These are phyloP conservation scores for Talaromyces sp. DNA, from an alignment of 2,329 filamentous ascomycete genomes.

Conservation along the genomic window DNA sequence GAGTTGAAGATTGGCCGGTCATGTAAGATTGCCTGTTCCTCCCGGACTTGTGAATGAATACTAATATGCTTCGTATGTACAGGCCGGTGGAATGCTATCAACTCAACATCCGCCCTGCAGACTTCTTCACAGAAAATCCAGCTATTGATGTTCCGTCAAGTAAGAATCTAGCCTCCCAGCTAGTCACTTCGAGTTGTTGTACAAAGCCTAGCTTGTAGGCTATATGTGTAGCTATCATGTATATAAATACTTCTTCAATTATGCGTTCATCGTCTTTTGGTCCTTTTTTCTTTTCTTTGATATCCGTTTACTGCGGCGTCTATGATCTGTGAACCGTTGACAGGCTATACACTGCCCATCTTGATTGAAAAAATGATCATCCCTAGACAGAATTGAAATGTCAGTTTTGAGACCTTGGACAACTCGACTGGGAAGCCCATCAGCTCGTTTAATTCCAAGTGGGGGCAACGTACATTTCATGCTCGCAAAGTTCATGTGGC, in stretches of 20 bases:
- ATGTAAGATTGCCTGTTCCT: slow-evolving; percentile 6
- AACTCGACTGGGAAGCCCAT: not conserved
- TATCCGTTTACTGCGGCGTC: slow-evolving; percentile 15
- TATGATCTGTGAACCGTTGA: not conserved
- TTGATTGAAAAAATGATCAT: slow-evolving; percentile 20
- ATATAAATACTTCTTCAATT: not conserved
- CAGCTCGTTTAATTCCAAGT: not conserved
- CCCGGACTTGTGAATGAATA: not conserved
- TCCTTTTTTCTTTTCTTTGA: slow-evolving; percentile 25
- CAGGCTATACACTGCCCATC: slow-evolving; percentile 18
- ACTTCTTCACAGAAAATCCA: slow-evolving; percentile 22
- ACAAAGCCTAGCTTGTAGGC: slow-evolving; percentile 25
- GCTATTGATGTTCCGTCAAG: slow-evolving; percentile 43
- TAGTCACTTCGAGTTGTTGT: slow-evolving; percentile 34
- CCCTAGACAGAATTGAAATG: not conserved
- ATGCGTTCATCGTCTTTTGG: not conserved
- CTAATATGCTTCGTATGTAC: slow-evolving; percentile 15
- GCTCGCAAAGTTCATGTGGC: slow-evolving; percentile 9
- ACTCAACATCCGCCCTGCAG: slow-evolving; percentile 36
- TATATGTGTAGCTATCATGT: not conserved
- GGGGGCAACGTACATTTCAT: slow-evolving; percentile 4
- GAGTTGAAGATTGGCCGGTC: slow-evolving; percentile 21
- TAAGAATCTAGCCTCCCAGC: slow-evolving; percentile 31
- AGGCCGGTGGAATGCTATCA: slow-evolving; percentile 40
- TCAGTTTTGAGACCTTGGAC: not conserved